These are phyloP conservation scores for Naematelia aurantialba DNA, from an alignment of 768 basidiomycete species.

Conservation along the genomic window DNA sequence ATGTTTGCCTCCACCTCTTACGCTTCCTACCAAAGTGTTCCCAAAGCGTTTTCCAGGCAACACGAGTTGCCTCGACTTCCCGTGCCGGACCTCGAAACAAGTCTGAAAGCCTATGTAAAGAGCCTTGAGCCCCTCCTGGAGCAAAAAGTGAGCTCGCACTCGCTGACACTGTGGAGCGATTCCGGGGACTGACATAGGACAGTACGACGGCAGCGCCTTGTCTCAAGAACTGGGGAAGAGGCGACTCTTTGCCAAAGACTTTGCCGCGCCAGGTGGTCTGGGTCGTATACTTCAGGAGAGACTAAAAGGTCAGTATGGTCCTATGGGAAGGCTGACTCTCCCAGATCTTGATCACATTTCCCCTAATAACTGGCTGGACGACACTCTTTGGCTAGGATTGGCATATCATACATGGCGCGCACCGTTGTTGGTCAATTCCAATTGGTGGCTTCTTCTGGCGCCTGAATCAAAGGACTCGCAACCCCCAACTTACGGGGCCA, in stretches of 20 bases:
- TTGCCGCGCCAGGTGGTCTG: conserved; percentile 60
- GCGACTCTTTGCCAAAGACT: conserved; percentile 63
- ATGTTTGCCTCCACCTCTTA: conserved; percentile 46
- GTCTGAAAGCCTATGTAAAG: conserved; percentile 71
- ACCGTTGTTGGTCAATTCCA: conserved; percentile 82
- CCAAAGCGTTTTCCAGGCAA: conserved; percentile 49
- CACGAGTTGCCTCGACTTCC: conserved; percentile 66
- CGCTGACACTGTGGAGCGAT: background rate
- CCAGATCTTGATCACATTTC: conserved; percentile 72
- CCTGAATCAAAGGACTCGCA: conserved; percentile 60
- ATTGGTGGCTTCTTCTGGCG: conserved; percentile 89
- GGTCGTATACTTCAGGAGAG: conserved; percentile 69
- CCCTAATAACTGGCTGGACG: conserved; percentile 88
- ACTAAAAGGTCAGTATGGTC: conserved; percentile 59
- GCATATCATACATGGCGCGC: conserved; percentile 84
- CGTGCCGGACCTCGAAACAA: conserved; percentile 70
- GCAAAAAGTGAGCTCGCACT: conserved; percentile 58
- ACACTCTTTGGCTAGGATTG: conserved; percentile 84
- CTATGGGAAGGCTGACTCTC: background rate
- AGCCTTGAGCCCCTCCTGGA: conserved; percentile 74
- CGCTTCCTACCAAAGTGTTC: conserved; percentile 20
- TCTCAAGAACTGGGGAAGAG: conserved; percentile 58
- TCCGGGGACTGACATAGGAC: conserved; percentile 34
- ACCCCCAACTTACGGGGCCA: conserved; percentile 53
- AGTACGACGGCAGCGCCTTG: conserved; percentile 58